Evolutionary conservation across 805 yeast genomes (phyloP), one percentile per base, ranked within the genome.

Genomic region (Kodamaea kakaduensis): DNA sequence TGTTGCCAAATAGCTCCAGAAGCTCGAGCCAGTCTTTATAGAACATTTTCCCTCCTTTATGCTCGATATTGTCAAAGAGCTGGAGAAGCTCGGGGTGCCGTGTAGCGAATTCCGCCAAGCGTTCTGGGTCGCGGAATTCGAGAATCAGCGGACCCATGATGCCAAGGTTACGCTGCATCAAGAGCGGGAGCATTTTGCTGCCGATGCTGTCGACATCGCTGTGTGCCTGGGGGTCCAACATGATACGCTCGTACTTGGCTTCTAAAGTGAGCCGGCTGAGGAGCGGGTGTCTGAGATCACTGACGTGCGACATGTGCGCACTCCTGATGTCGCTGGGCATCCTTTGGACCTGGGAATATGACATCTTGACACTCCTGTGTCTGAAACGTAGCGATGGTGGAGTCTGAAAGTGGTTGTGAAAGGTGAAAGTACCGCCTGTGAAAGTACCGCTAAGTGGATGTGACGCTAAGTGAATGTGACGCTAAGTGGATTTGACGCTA

Each of bases 61-160:
- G 35, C 30, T 32, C 35, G 24, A 32, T 24, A 19, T 32, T 26
- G 17, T 32, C 35, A 14, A 32, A 32, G 15, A 24, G 35, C 35
- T 25, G 35, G 17, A 32, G 26, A 15, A 32, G 30, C 14, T 32
- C 35, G 6, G 35, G 35, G 25, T 32, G 28, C 12, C 26, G 25
- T 9, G 15, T 24, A 8, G 30, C 35, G 25, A 32, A 32, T 25
- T 32, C 24, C 14, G 17, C 35, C 5, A 32, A 22, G n/a, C 24
- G 18, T 3, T 17, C 20, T 17, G 35, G 35, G 29, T 32, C 26
- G n/a, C 17, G 29, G 16, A 32, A 32, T 24, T 32, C 35, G 9
- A 32, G 27, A 3, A 22, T 32, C 35, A 32, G 35, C 14, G 35
- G 35, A 9, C 17, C 29, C 19, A 32, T 25, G 8, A 32, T 17